Evolutionary conservation across 2,329 filamentous ascomycete species (phyloP), one percentile per base, ranked within the genome.

Genomic region (Penicillium sp.): DNA sequence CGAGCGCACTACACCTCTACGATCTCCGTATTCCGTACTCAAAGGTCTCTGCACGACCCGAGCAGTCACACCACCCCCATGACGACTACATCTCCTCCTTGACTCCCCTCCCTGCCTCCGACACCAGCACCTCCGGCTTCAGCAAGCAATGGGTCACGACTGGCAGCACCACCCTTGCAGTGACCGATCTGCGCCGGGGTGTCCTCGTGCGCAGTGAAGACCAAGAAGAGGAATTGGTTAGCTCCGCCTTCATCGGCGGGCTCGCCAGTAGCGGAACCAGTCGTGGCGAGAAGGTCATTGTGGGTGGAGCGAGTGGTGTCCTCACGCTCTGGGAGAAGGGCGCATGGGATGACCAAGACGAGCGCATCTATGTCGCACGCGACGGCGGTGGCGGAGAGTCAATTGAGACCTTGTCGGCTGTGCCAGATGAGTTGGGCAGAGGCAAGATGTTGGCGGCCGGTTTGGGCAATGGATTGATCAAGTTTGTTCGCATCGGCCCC

Each of bases 61-160:
- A 88, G 22, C 90, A 93, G 70, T 92, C 91, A 10, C 89, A 94
- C 72, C 87, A 87, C 62, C 94, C 94, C 0, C 95, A 99, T 77
- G 87, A 90, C 68, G 94, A 98, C 79, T 97, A 96, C 75, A 86
- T 99, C 55, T 95, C 93, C 35, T 93, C 91, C 51, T 83, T 99
- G 46, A 90, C 91, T 0, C 88, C 93, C 1, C 84, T 99, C 0
- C 92, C 93, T 0, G 85, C 93, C 0, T 89, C 89, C 2, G 84
- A 88, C 33, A 86, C 89, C 56, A 95, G 90, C 74, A 96, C 92
- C 0, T 94, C 89, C 18, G 93, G 93, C 5, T 94, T 91, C 73
- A 87, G 91, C 69, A 96, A 96, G 77, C 94, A 98, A 78, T 99
- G 92, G 90, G 85, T 97, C 54, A 95, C 90, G 39, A 97, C 93